Conservation (phyloP, 495 filamentous ascomycete species). For the Annulohypoxylon moriforme region DNA sequence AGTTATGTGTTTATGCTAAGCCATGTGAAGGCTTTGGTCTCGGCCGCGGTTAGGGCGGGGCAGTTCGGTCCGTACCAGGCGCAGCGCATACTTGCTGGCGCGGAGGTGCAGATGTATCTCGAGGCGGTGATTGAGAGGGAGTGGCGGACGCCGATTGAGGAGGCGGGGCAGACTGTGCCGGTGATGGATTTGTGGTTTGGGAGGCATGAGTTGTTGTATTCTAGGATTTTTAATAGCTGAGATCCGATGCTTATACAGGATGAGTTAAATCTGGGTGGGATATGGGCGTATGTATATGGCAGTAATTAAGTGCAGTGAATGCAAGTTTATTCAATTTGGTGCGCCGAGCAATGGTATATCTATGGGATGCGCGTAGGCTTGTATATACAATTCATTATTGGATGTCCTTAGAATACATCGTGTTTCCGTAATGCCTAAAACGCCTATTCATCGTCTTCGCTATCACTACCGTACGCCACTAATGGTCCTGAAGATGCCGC, state of each 20-base stretch:
- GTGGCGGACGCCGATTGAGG: conserved; percentile 67
- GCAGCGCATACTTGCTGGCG: conserved; percentile 81
- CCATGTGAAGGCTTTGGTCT: conserved; percentile 88
- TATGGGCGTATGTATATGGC: not conserved
- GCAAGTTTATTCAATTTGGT: conserved; percentile 18
- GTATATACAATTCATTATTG: conserved; percentile 32
- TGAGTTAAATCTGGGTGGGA: too few relatives aligned
- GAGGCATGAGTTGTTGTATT: conserved; percentile 94
- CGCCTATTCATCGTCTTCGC: conserved; percentile 64
- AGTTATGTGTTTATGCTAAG: conserved; percentile 88
- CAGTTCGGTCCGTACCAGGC: conserved; percentile 95
- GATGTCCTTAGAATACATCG: not conserved
- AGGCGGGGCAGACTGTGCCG: conserved; percentile 88
- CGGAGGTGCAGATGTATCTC: conserved; percentile 70
- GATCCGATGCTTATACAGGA: too few relatives aligned
- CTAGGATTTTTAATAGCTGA: conserved; percentile 88
- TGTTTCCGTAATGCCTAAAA: not conserved
- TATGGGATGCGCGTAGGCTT: not conserved
- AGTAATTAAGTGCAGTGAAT: not conserved
- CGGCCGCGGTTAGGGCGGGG: conserved; percentile 87
- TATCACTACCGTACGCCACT: conserved; percentile 92
- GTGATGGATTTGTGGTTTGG: conserved; percentile 94
- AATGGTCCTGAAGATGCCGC: conserved; percentile 70
- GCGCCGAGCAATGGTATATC: conserved; percentile 38
- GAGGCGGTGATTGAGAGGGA: conserved; percentile 69